These are phyloP conservation scores for Teunomyces panamensis DNA, from an alignment of 805 yeast genomes.

Conservation along the genomic window DNA sequence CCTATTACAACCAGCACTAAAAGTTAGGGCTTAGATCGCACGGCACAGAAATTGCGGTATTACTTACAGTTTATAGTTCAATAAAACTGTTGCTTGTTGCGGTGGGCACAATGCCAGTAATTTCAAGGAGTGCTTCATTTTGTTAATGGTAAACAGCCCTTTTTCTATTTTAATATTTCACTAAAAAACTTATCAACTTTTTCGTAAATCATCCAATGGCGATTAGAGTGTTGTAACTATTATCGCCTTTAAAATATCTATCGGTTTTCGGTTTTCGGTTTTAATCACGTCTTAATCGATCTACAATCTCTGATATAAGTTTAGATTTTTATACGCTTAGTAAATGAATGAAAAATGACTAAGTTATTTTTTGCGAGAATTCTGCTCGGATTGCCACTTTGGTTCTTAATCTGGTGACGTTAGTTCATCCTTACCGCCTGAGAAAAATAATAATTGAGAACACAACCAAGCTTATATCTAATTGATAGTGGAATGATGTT, in stretches of 20 bases:
- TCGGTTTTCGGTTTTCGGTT: background rate
- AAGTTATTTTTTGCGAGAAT: background rate
- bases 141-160: background rate
- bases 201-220: too few species aligned
- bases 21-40: background rate
- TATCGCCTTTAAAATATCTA: background rate
- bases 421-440: background rate
- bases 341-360: background rate
- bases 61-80: constrained; percentile 2
- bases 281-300: background rate
- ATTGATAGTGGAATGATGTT: too few species aligned
- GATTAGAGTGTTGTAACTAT: background rate
- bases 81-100: background rate
- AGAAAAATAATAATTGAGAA: background rate
- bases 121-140: background rate
- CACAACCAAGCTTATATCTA: background rate
- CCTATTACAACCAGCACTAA: background rate
- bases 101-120: background rate
- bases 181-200: too few species aligned
- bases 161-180: too few species aligned
- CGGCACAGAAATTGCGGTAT: background rate
- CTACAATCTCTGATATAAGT: background rate
- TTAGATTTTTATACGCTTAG: background rate
- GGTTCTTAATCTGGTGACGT: background rate
- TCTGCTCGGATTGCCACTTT: background rate